Evolutionary conservation across 495 filamentous ascomycete species (phyloP).

Genomic region (Neurospora tetraspora): DNA sequence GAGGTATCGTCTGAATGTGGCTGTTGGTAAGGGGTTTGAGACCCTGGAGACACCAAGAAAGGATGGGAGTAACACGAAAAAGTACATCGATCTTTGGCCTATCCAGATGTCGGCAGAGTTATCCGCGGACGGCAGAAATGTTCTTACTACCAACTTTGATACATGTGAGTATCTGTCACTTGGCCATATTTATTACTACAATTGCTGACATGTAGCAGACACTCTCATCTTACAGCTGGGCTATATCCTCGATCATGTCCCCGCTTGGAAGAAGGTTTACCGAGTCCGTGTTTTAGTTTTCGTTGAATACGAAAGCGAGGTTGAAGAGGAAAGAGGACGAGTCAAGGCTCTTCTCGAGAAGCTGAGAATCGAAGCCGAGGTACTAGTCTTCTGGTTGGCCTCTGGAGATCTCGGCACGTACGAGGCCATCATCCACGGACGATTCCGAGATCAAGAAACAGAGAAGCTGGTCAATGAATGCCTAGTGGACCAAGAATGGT

Average conservation of each 20-base stretch:
- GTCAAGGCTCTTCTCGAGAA: constrained; percentile 71
- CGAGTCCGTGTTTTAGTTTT: constrained; percentile 71
- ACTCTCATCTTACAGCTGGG: constrained; percentile 80
- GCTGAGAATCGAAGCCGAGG: constrained; percentile 67
- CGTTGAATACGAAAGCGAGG: constrained; percentile 80
- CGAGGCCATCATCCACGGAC: constrained; percentile 67
- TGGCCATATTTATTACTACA: too few species aligned
- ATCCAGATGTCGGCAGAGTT: constrained; percentile 79
- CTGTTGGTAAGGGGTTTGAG: constrained; percentile 75
- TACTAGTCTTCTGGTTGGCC: constrained; percentile 74
- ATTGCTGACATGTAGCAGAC: constrained; percentile 32
- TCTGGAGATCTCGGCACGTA: constrained; percentile 64
- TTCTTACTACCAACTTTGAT: constrained; percentile 84
- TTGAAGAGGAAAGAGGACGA: constrained; percentile 65
- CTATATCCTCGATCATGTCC: constrained; percentile 74
- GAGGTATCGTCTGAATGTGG: constrained; percentile 74
- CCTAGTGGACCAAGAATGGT: constrained; percentile 68
- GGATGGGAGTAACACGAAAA: constrained; percentile 50
- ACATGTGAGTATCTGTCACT: constrained; percentile 43
- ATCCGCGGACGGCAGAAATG: constrained; percentile 51
- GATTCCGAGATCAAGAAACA: constrained; percentile 31
- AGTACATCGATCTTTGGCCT: constrained; percentile 82
- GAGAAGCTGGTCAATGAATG: constrained; percentile 45
- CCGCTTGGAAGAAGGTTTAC: constrained; percentile 71
- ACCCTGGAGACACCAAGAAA: constrained; percentile 57